Evolutionary conservation across 1,139 yeast genomes (phyloP).

Genomic region (Pichia kudriavzevii): DNA sequence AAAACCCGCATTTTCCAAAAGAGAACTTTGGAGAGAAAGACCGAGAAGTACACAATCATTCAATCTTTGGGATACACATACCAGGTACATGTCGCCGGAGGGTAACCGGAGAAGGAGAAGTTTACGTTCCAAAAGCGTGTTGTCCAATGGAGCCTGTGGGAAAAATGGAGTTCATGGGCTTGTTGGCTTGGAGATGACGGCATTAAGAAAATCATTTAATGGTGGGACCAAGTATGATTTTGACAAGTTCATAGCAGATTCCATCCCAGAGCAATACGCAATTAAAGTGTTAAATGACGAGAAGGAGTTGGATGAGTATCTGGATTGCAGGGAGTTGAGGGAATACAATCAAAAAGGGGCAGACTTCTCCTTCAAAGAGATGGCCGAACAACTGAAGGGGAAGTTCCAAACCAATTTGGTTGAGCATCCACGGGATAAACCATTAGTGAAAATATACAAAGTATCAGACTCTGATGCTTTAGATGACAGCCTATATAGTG

Average conservation of each 20-base stretch:
- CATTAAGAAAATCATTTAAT: slow-evolving; percentile 8
- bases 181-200: slow-evolving; percentile 7
- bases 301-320: slow-evolving; percentile 3
- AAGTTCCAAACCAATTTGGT: slow-evolving; percentile 10
- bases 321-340: slow-evolving; percentile 4
- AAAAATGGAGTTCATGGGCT: slow-evolving; percentile 5
- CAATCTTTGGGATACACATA: too few relatives aligned
- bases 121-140: too few relatives aligned
- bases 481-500: slow-evolving; percentile 13
- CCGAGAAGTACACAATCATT: too few relatives aligned
- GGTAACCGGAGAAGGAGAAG: slow-evolving; percentile 1
- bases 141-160: neutral
- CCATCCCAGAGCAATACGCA: slow-evolving; percentile 21
- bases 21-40: too few relatives aligned
- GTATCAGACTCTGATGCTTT: slow-evolving; percentile 19
- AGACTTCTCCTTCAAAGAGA: slow-evolving; percentile 12
- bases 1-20: too few relatives aligned
- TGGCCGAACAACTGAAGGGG: slow-evolving; percentile 7
- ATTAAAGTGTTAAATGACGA: slow-evolving; percentile 16
- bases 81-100: too few relatives aligned
- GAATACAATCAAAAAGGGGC: too few relatives aligned
- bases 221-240: slow-evolving; percentile 21
- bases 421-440: slow-evolving; percentile 12
- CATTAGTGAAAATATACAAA: neutral
- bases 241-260: slow-evolving; percentile 18